phyloP scores from a whole-genome alignment of 495 filamentous ascomycete species.

The Hypoxylon fragiforme region DNA sequence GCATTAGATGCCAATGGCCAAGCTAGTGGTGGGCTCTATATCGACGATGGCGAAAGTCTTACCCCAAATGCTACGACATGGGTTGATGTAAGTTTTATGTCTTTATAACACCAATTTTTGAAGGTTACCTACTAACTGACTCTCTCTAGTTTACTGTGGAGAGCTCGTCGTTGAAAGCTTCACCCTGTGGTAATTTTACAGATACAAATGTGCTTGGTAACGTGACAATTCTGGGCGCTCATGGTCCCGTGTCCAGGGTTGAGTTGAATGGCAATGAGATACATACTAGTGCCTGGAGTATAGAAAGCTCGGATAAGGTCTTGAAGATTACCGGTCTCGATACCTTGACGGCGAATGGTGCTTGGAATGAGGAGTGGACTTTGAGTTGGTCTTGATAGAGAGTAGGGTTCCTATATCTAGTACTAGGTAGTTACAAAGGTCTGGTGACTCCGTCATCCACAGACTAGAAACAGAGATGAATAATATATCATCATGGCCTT shows the following conservation, averaged over 20 bases:
- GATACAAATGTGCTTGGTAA: slow-evolving; percentile 66
- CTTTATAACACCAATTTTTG: neutral
- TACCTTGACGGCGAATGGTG: slow-evolving; percentile 53
- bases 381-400: slow-evolving; percentile 56
- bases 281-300: slow-evolving; percentile 47
- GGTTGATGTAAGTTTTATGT: slow-evolving; percentile 52
- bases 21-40: slow-evolving; percentile 70
- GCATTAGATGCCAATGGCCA: slow-evolving; percentile 59
- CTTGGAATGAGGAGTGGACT: slow-evolving; percentile 61
- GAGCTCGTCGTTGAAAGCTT: slow-evolving; percentile 50
- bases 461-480: too few species aligned
- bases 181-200: slow-evolving; percentile 55
- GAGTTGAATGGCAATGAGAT: slow-evolving; percentile 55
- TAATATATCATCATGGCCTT: neutral
- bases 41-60: slow-evolving; percentile 83
- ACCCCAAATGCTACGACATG: slow-evolving; percentile 57
- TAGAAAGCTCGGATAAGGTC: slow-evolving; percentile 51
- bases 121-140: slow-evolving; percentile 4
- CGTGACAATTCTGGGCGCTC: slow-evolving; percentile 69
- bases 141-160: slow-evolving; percentile 53
- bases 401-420: neutral
- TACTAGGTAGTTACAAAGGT: neutral
- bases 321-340: slow-evolving; percentile 56
- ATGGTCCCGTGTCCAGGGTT: slow-evolving; percentile 46
- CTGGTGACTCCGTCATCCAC: too few species aligned